A percentile compares a stretch with the other conserved stretches of the same genome.
Conservation (phyloP, 2,329 filamentous ascomycete genomes). For the Calonectria hongkongensis region DNA sequence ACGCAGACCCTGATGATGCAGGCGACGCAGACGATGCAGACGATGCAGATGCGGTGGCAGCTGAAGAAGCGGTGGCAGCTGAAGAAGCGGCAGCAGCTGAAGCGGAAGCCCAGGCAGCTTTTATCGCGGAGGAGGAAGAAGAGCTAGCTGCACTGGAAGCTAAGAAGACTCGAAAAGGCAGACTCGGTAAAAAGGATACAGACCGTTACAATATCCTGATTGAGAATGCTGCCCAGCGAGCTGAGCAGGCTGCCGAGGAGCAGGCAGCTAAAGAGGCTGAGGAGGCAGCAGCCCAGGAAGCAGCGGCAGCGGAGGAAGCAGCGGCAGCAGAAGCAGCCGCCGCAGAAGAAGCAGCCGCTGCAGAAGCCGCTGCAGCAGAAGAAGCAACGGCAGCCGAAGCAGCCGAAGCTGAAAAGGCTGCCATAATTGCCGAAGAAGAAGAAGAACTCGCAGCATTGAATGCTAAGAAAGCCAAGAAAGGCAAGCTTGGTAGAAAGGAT, state of each 20-base stretch:
- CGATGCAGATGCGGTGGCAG: slow-evolving; percentile 13
- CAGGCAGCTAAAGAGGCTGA: slow-evolving; percentile 55
- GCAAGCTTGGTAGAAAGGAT: slow-evolving; percentile 51
- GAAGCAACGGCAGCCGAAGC: slow-evolving; percentile 45
- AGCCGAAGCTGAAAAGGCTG: slow-evolving; percentile 44
- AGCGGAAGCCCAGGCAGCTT: slow-evolving; percentile 57
- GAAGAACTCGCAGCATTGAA: slow-evolving; percentile 48
- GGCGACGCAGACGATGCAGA: no score
- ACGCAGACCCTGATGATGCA: neutral
- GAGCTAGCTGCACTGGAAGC: slow-evolving; percentile 47
- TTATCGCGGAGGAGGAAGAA: slow-evolving; percentile 54
- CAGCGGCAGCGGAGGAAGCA: slow-evolving; percentile 30
- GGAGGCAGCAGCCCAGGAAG: slow-evolving; percentile 46
- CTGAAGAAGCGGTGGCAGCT: slow-evolving; percentile 16
- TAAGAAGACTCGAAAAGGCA: slow-evolving; percentile 51
- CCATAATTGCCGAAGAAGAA: slow-evolving; percentile 45
- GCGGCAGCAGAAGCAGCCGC: slow-evolving; percentile 39
- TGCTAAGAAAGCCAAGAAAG: slow-evolving; percentile 48
- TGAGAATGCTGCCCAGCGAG: slow-evolving; percentile 47
- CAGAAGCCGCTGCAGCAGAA: slow-evolving; percentile 55
- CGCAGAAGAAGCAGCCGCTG: slow-evolving; percentile 46
- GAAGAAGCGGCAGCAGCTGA: slow-evolving; percentile 36
- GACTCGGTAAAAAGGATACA: slow-evolving; percentile 49
- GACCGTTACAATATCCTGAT: slow-evolving; percentile 45
- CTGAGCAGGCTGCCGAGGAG: slow-evolving; percentile 56